Conservation (phyloP, 148 eudicot genomes). For the Heliamphora exappendiculata region DNA sequence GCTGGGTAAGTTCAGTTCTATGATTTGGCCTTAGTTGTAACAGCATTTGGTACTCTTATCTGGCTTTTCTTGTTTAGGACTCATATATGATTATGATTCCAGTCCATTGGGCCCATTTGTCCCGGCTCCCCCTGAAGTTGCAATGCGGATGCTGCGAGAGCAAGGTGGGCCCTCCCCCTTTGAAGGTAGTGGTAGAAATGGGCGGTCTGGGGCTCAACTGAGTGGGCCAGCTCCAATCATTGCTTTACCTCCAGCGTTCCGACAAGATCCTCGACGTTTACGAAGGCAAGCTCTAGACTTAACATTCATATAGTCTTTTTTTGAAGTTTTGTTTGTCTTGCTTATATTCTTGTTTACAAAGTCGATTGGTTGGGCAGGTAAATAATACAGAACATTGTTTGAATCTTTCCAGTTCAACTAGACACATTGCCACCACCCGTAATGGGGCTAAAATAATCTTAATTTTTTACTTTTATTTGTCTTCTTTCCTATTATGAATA, state of each 20-base stretch:
- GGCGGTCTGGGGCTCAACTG: no score
- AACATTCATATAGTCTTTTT: no score
- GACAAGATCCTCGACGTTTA: constrained; percentile 92
- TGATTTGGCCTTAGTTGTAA: constrained; percentile 2
- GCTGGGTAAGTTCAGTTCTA: constrained; percentile 61
- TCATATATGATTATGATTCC: constrained; percentile 24
- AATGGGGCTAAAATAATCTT: no score
- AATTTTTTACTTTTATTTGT: no score
- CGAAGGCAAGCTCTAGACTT: constrained; percentile 50
- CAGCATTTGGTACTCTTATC: background rate
- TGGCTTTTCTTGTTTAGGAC: background rate
- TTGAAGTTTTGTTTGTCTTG: no score
- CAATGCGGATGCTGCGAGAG: constrained; percentile 86
- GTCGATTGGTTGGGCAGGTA: no score
- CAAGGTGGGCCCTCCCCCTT: constrained; percentile 84
- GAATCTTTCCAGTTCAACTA: no score
- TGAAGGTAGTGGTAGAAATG: constrained; percentile 71
- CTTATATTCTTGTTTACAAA: no score
- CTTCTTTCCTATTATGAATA: no score
- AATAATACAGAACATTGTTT: no score
- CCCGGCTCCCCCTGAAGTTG: constrained; percentile 99
- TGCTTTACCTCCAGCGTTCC: constrained; percentile 64
- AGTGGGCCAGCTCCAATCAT: constrained; percentile 68
- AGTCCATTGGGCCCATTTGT: constrained; percentile 98
- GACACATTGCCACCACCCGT: no score